A percentile compares a stretch with the other conserved stretches of the same genome.
phyloP scores from a whole-genome alignment of 139 green algal species.

The Klebsormidium nitens region DNA sequence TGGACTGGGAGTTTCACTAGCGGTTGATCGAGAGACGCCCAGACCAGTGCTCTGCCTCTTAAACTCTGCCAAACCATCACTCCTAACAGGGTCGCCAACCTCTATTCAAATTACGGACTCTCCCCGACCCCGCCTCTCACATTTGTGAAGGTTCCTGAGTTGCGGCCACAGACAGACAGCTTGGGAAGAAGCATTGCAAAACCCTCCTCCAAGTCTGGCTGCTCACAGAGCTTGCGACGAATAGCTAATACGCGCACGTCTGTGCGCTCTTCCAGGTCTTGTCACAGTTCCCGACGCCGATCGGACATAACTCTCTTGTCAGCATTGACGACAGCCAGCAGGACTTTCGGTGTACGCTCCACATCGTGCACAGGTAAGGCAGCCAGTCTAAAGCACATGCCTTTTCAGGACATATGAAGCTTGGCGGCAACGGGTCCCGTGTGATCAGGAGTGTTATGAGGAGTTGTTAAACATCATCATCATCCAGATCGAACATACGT shows the following conservation, averaged over 20 bases:
- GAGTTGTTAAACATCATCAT: neutral
- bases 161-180: no score
- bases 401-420: conserved; percentile 2
- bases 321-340: conserved; percentile 16
- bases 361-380: conserved; percentile 24
- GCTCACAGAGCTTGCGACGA: no score
- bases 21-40: no score
- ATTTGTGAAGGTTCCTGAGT: no score
- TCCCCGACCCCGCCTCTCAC: no score
- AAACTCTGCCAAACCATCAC: no score
- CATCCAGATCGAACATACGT: neutral
- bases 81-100: no score
- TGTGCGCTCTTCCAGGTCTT: neutral
- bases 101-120: no score
- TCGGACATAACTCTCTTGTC: neutral
- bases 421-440: neutral
- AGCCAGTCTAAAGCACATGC: neutral
- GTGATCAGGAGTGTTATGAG: neutral
- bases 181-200: no score
- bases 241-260: neutral
- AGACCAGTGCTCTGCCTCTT: no score
- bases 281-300: conserved; percentile 4
- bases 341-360: conserved; percentile 17
- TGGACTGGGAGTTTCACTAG: no score
- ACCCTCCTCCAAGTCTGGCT: no score